Evolutionary conservation across 164 flowering plant species (phyloP), one percentile per base, ranked within the genome.

Genomic region (Tetracentron sinense): DNA sequence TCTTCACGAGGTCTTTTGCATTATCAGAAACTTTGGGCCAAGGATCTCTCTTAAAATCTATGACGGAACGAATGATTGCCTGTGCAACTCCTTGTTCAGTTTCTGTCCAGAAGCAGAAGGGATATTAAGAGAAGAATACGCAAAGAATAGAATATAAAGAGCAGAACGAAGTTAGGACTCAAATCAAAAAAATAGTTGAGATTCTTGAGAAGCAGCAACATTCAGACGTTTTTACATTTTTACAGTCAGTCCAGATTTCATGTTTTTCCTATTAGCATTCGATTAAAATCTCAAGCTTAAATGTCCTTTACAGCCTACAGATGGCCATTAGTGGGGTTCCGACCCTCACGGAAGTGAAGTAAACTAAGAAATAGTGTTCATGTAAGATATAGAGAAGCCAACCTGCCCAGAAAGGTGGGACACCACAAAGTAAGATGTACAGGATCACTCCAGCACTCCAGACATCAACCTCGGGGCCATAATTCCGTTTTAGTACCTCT

Each of bases 391-490:
- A 29, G 25, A 56, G 54, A 62, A 53, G 76, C 85, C 50, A 65
- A 89, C 97, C 97, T 79, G 97, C 96, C 97, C 97, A 92, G 59
- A 92, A 92, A 20, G 97, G 97, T 7, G 97, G 97, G 6, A 87
- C 83, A 35, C 97, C 97, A 72, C 94, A 89, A 52, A 92, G 92
- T 54, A 92, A 75, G 67, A 92, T 87, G 79, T 92, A 92, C 10
- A 92, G 87, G 63, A 92, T 83, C 1, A 92, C 94, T 69, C 97
- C 97, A 66, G 96, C 94, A 77, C 97, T 89, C 97, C 96, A 92
- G 33, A 92, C 88, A 81, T 92, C 96, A 7, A 89, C 75, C 72
- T 92, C 96, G 14, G 85, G 96, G 17, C 96, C 96, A 69, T 92
- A 92, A 63, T 87, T 83, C 30, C 92, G 72, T 57, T 77, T 92